Conservation (phyloP, 805 yeast species). For the Sugiyamaella valdiviana region DNA sequence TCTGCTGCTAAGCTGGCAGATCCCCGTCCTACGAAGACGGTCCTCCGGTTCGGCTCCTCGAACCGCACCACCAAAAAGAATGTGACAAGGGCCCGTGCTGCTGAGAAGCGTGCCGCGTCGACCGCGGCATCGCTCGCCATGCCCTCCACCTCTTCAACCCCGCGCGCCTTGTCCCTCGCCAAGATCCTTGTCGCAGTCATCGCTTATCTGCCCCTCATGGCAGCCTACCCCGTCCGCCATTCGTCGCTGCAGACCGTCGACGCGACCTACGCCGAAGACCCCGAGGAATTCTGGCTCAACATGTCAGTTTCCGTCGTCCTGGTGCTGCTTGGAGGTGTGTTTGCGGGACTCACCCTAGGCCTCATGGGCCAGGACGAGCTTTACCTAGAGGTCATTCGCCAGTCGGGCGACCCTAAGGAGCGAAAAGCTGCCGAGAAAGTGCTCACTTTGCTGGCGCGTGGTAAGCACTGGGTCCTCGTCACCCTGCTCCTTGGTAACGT, state of each 20-base stretch:
- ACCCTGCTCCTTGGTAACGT: slow-evolving; percentile 81
- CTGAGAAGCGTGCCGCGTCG: background rate
- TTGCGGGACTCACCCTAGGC: slow-evolving; percentile 68
- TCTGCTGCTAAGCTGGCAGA: background rate
- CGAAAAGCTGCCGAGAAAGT: slow-evolving; percentile 66
- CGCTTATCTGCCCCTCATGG: slow-evolving; percentile 14
- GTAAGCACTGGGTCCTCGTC: slow-evolving; percentile 95
- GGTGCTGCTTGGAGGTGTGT: slow-evolving; percentile 35
- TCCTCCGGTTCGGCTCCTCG: background rate
- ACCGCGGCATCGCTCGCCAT: background rate
- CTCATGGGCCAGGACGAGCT: slow-evolving; percentile 98
- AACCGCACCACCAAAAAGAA: background rate
- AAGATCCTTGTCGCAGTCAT: slow-evolving; percentile 12
- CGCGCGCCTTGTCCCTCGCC: slow-evolving; percentile 3
- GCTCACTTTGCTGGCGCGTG: slow-evolving; percentile 61
- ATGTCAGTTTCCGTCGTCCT: slow-evolving; percentile 29
- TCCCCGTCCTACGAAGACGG: background rate
- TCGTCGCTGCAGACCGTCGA: slow-evolving; percentile 2
- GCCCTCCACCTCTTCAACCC: background rate
- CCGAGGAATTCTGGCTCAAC: slow-evolving; percentile 25
- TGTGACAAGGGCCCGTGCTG: background rate
- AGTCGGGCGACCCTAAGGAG: slow-evolving; percentile 68
- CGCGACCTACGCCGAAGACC: background rate
- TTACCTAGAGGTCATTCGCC: slow-evolving; percentile 80
- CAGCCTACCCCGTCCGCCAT: slow-evolving; percentile 11